Percentiles rank a stretch among this genome's conserved stretches.
Conservation (phyloP, 1,284 basidiomycete species). For the Megacollybia platyphylla region DNA sequence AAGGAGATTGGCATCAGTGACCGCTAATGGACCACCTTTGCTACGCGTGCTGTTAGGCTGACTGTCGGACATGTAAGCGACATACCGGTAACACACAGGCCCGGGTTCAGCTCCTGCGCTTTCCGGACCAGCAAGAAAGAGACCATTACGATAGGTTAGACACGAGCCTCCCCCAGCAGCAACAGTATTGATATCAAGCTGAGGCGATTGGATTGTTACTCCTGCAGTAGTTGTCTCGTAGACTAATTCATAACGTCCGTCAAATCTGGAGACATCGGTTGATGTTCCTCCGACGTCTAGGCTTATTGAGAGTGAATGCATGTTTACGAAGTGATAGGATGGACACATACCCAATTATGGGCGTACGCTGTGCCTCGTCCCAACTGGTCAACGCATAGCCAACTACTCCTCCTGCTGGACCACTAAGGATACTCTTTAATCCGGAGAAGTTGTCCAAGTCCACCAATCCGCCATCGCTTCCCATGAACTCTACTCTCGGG, state of each 20-base stretch:
- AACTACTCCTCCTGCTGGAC: conserved; percentile 83
- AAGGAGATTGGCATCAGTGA: conserved; percentile 81
- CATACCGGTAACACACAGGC: conserved; percentile 67
- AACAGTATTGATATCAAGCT: conserved; percentile 82
- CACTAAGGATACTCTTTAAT: conserved; percentile 79
- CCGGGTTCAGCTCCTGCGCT: conserved; percentile 80
- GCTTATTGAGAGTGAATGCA: conserved; percentile 17
- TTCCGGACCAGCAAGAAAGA: conserved; percentile 76
- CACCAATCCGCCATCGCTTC: conserved; percentile 78
- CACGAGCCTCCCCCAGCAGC: conserved; percentile 84
- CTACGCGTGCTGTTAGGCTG: conserved; percentile 20
- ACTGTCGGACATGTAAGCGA: not conserved
- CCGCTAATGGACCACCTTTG: conserved; percentile 75
- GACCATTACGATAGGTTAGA: conserved; percentile 68
- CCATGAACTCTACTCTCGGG: conserved; percentile 76
- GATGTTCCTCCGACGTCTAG: conserved; percentile 81
- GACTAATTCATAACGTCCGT: conserved; percentile 76
- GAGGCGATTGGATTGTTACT: conserved; percentile 79
- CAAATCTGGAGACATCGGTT: conserved; percentile 84
- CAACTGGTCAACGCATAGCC: conserved; percentile 80
- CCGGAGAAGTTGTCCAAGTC: conserved; percentile 82
- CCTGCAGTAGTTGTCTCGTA: conserved; percentile 90
- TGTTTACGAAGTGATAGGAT: not conserved
- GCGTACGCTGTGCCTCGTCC: conserved; percentile 51
- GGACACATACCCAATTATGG: conserved; percentile 58